phyloP scores from a whole-genome alignment of 495 filamentous ascomycete genomes.

The Zalerion maritima region DNA sequence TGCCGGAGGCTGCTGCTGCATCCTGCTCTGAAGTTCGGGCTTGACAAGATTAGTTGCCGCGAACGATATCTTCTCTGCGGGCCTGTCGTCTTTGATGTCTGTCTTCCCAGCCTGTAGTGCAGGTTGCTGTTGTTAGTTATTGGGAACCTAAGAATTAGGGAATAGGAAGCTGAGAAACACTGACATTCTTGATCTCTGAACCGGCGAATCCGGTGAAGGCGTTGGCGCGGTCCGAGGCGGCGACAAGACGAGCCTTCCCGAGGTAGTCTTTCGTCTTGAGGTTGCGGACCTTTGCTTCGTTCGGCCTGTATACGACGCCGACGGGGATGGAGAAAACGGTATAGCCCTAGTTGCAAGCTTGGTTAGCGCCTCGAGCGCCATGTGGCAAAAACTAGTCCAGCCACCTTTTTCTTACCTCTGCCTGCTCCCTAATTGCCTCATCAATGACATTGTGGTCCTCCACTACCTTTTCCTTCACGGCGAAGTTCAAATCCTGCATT shows the following conservation, averaged over 20 bases:
- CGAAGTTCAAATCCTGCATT: constrained; percentile 80
- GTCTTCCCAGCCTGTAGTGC: constrained; percentile 13
- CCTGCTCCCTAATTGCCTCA: constrained; percentile 84
- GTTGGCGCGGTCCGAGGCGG: constrained; percentile 67
- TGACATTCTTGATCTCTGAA: constrained; percentile 53
- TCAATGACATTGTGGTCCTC: constrained; percentile 96
- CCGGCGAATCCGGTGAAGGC: constrained; percentile 65
- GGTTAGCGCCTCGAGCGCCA: not conserved
- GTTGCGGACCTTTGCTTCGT: constrained; percentile 96
- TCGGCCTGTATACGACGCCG: constrained; percentile 86
- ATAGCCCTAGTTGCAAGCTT: constrained; percentile 52
- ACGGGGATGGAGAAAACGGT: constrained; percentile 98
- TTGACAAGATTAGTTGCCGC: constrained; percentile 85
- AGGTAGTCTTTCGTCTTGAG: constrained; percentile 94
- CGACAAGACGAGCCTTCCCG: constrained; percentile 85
- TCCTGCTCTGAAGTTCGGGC: constrained; percentile 57
- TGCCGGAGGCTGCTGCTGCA: constrained; percentile 78
- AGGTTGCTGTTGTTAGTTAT: constrained; percentile 3
- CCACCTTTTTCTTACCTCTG: constrained; percentile 49
- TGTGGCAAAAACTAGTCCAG: not conserved
- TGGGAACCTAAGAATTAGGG: constrained; percentile 9
- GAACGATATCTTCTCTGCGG: constrained; percentile 67
- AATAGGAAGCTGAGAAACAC: constrained; percentile 6
- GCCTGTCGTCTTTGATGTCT: constrained; percentile 51
- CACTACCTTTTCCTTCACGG: constrained; percentile 90